Conservation (phyloP, 805 yeast species). For the Barnettozyma botsteinii region DNA sequence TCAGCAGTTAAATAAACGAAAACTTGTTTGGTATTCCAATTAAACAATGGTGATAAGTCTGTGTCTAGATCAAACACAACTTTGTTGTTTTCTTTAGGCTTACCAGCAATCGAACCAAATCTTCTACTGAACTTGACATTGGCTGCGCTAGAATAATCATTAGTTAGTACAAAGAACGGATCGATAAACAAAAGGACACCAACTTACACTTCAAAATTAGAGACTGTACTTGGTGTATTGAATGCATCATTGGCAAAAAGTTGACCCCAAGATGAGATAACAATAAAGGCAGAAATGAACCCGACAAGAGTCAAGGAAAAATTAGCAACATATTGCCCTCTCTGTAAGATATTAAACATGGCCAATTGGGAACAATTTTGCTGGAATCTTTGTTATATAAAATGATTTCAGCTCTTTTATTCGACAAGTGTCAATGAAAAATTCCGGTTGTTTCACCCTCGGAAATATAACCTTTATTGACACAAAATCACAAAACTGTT, state of each 20-base stretch:
- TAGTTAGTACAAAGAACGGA: conserved; percentile 18
- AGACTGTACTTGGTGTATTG: conserved; percentile 32
- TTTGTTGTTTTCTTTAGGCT: conserved; percentile 71
- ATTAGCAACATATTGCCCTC: conserved; percentile 48
- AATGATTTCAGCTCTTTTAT: too few relatives aligned
- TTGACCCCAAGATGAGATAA: conserved; percentile 44
- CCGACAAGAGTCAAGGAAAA: conserved; percentile 48
- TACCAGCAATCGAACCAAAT: conserved; percentile 61
- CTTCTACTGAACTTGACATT: conserved; percentile 49
- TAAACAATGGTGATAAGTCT: conserved; percentile 77
- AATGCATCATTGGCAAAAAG: conserved; percentile 42
- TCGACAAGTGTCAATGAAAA: too few relatives aligned
- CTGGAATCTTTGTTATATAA: too few relatives aligned
- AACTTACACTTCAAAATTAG: conserved; percentile 31
- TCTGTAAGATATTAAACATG: conserved; percentile 39
- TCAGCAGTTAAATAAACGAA: conserved; percentile 87
- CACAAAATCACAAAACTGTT: background rate
- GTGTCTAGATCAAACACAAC: conserved; percentile 66
- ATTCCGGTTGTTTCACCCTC: background rate
- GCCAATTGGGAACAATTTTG: too few relatives aligned
- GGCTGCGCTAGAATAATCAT: conserved; percentile 24
- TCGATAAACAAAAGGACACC: background rate
- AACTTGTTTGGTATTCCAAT: conserved; percentile 97
- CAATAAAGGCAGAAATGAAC: conserved; percentile 41
- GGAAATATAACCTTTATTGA: background rate